These are phyloP conservation scores for Coemansia sp. DNA, from an alignment of 192 early-diverging fungal species.

Conservation along the genomic window DNA sequence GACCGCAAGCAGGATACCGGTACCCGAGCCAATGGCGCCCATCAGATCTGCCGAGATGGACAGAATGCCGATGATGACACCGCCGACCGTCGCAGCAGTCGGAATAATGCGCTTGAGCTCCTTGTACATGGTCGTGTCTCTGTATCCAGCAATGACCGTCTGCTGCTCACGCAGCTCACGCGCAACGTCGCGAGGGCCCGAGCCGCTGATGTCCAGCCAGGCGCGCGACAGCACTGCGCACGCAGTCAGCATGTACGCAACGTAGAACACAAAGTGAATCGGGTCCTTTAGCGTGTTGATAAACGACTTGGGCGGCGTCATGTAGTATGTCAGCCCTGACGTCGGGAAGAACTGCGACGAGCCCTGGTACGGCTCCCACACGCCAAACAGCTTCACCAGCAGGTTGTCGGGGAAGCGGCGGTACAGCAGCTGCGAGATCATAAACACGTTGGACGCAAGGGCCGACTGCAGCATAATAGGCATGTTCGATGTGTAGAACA, in stretches of 20 bases:
- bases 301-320: slow-evolving; percentile 92
- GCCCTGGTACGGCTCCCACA: slow-evolving; percentile 96
- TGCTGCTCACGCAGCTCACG: slow-evolving; percentile 97
- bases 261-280: slow-evolving; percentile 92
- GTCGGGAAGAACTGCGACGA: slow-evolving; percentile 92
- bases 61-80: slow-evolving; percentile 92
- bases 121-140: slow-evolving; percentile 98
- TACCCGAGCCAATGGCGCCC: slow-evolving; percentile 98
- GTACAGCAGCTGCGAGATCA: slow-evolving; percentile 98
- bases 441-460: slow-evolving; percentile 93
- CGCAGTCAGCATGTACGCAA: slow-evolving; percentile 90
- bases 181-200: slow-evolving; percentile 96
- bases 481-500: slow-evolving; percentile 99
- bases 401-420: slow-evolving; percentile 97
- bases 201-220: slow-evolving; percentile 99
- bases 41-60: slow-evolving; percentile 96
- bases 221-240: slow-evolving; percentile 97
- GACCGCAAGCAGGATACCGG: slow-evolving; percentile 96
- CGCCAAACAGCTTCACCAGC: slow-evolving; percentile 88
- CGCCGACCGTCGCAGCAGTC: slow-evolving; percentile 95
- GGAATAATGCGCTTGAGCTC: slow-evolving; percentile 99
- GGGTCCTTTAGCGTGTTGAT: slow-evolving; percentile 85
- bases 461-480: slow-evolving; percentile 99
- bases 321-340: slow-evolving; percentile 94
- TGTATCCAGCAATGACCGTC: slow-evolving; percentile 90